Conservation (phyloP, 768 basidiomycete species). For the Lyophyllum decastes region DNA sequence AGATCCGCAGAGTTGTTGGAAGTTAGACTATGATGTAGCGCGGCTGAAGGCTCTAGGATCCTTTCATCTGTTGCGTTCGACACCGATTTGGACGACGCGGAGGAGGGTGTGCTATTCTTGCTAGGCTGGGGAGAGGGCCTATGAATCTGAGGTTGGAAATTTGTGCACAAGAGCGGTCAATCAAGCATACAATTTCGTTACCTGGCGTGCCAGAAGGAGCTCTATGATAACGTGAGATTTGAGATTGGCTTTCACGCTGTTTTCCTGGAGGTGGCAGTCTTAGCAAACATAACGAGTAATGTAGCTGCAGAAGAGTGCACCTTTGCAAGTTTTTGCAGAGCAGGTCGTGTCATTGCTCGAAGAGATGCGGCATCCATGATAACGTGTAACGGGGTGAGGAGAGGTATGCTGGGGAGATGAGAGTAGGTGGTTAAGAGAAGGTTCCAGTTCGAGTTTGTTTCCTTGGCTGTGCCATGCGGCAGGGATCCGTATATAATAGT, state of each 20-base stretch:
- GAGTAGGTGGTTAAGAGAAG: background rate
- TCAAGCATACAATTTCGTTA: background rate
- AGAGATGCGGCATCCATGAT: conserved; percentile 11
- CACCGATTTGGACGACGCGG: background rate
- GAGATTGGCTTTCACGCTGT: conserved; percentile 21
- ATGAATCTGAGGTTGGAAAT: background rate
- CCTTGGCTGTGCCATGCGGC: background rate
- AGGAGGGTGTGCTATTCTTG: background rate
- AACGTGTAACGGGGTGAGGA: background rate
- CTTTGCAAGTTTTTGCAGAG: conserved; percentile 20
- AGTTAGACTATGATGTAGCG: background rate
- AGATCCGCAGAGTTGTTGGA: background rate
- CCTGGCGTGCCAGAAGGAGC: conserved; percentile 11
- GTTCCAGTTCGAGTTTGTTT: background rate
- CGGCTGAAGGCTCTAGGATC: background rate
- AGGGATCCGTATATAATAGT: background rate
- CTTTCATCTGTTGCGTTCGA: background rate
- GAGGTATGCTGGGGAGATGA: background rate
- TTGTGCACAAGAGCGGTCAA: background rate
- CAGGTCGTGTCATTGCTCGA: conserved; percentile 8
- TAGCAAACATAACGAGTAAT: background rate
- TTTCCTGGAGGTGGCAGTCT: conserved; percentile 10
- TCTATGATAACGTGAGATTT: conserved; percentile 19
- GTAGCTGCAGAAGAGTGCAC: background rate
- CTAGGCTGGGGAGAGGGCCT: background rate